phyloP scores from a whole-genome alignment of 108 stramenopile species.

The Stephanodiscus minutulus region DNA sequence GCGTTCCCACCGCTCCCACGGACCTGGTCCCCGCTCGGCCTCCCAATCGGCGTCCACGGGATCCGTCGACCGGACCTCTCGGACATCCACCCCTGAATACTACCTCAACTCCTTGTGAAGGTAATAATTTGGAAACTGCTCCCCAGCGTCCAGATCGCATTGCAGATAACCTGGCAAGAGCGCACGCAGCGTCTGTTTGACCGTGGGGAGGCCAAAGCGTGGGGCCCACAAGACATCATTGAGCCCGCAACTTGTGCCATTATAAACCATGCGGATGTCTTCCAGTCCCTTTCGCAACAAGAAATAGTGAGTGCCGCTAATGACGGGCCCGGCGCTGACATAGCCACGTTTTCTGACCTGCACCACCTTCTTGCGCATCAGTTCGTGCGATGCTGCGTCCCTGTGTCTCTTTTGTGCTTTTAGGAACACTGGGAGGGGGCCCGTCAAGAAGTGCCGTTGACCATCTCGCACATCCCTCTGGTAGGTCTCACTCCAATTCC shows the following conservation, averaged over 20 bases:
- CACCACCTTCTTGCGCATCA: constrained; percentile 12
- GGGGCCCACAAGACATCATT: constrained; percentile 50
- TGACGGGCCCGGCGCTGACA: constrained; percentile 5
- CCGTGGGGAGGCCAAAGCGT: too few relatives aligned
- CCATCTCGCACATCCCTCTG: constrained; percentile 22
- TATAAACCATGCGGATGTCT: constrained; percentile 50
- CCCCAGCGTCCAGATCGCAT: too few relatives aligned
- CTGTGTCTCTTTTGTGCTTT: neutral
- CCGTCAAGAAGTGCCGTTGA: constrained; percentile 5
- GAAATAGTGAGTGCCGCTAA: constrained; percentile 29
- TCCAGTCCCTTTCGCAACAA: constrained; percentile 42
- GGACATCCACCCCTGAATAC: too few relatives aligned
- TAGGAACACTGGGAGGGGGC: constrained; percentile 8
- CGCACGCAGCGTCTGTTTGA: constrained; percentile 5
- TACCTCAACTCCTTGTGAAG: constrained; percentile 41
- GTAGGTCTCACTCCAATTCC: constrained; percentile 41
- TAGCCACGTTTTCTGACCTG: too few relatives aligned
- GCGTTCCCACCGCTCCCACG: constrained; percentile 27
- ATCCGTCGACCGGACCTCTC: too few relatives aligned
- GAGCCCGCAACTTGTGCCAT: constrained; percentile 53
- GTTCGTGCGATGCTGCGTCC: neutral
- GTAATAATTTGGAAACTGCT: too few relatives aligned
- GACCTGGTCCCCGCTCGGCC: too few relatives aligned
- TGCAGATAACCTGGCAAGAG: too few relatives aligned
- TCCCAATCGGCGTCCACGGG: too few relatives aligned